A percentile compares a stretch with the other conserved stretches of the same genome.
Conservation (phyloP, 768 basidiomycete species). For the Leccinum arenicola region DNA sequence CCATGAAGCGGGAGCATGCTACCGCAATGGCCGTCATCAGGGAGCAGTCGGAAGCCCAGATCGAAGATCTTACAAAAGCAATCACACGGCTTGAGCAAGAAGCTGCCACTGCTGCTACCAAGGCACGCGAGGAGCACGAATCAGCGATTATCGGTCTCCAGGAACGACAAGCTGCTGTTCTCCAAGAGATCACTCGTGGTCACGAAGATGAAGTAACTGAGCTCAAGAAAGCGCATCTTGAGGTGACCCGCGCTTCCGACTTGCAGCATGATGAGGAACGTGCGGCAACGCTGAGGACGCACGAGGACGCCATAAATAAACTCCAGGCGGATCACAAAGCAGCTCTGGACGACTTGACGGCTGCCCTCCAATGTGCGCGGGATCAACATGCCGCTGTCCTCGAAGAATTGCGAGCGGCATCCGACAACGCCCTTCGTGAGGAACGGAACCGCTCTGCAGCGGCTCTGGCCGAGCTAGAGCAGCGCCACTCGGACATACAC, state of each 20-base stretch:
- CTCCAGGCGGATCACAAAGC: slow-evolving; percentile 49
- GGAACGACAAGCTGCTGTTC: slow-evolving; percentile 52
- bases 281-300: slow-evolving; percentile 35
- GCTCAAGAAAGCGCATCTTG: slow-evolving; percentile 48
- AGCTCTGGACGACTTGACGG: slow-evolving; percentile 40
- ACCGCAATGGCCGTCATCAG: slow-evolving; percentile 29
- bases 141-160: slow-evolving; percentile 44
- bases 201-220: slow-evolving; percentile 55
- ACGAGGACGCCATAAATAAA: slow-evolving; percentile 39
- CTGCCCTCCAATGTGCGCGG: slow-evolving; percentile 37
- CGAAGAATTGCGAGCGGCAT: slow-evolving; percentile 35
- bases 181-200: slow-evolving; percentile 53
- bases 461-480: slow-evolving; percentile 49
- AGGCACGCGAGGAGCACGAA: slow-evolving; percentile 47
- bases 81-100: slow-evolving; percentile 49
- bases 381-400: slow-evolving; percentile 35
- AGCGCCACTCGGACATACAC: slow-evolving; percentile 47
- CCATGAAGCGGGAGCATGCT: slow-evolving; percentile 35
- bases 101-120: slow-evolving; percentile 36
- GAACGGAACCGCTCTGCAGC: slow-evolving; percentile 47
- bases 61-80: slow-evolving; percentile 60
- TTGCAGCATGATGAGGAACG: slow-evolving; percentile 37
- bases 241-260: slow-evolving; percentile 32
- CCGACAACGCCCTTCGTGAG: slow-evolving; percentile 36
- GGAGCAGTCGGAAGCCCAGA: slow-evolving; percentile 40